Conservation (phyloP, 1,139 yeast genomes). For the Meyerozyma athensensis region DNA sequence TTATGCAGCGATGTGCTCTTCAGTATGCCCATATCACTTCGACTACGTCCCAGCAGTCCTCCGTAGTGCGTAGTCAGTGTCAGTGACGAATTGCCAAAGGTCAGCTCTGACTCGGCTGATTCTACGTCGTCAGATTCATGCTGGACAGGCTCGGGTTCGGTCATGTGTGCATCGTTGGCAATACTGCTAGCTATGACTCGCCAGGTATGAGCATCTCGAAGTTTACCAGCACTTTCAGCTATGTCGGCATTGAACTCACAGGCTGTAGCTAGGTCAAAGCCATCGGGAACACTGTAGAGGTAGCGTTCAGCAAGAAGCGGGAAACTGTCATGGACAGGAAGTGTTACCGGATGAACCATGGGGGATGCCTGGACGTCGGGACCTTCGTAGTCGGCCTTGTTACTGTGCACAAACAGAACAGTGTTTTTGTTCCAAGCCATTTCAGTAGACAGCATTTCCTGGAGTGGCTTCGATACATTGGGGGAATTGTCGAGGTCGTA, state of each 20-base stretch:
- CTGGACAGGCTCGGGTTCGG: background rate
- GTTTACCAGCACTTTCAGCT: conserved; percentile 50
- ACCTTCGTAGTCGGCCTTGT: conserved; percentile 35
- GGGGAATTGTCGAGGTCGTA: conserved; percentile 43
- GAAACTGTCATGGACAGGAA: conserved; percentile 40
- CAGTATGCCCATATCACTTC: conserved; percentile 2
- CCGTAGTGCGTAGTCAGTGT: conserved; percentile 42
- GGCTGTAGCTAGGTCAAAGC: conserved; percentile 45
- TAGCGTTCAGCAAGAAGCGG: conserved; percentile 41
- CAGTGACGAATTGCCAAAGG: conserved; percentile 41
- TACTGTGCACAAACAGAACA: conserved; percentile 51
- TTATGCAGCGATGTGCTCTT: conserved; percentile 16
- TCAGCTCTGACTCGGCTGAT: conserved; percentile 37
- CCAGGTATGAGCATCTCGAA: conserved; percentile 69
- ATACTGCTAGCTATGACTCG: conserved; percentile 54
- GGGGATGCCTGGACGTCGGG: conserved; percentile 16
- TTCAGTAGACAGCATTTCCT: conserved; percentile 49
- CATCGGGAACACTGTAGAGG: conserved; percentile 42
- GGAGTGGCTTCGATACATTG: conserved; percentile 46
- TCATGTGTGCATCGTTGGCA: conserved; percentile 34
- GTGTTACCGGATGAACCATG: conserved; percentile 37
- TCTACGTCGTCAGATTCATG: conserved; percentile 16
- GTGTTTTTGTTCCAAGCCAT: conserved; percentile 50
- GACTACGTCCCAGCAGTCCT: conserved; percentile 9
- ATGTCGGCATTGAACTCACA: conserved; percentile 57